phyloP scores from a whole-genome alignment of 2,329 filamentous ascomycete genomes.

The Lecanicillium sp. region DNA sequence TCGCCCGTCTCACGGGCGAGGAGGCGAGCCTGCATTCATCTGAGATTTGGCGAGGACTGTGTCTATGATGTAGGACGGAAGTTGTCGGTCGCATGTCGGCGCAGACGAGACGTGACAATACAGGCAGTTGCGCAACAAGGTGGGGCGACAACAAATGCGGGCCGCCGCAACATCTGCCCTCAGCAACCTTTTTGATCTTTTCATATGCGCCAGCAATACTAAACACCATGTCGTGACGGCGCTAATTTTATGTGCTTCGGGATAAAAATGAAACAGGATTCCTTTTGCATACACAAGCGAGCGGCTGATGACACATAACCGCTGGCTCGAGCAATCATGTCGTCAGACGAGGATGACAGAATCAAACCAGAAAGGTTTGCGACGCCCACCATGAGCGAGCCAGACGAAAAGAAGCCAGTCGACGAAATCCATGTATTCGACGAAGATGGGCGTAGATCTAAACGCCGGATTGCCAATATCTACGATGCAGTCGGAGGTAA shows the following conservation, averaged over 20 bases:
- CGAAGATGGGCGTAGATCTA: slow-evolving; percentile 13
- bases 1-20: slow-evolving; percentile 69
- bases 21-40: slow-evolving; percentile 65
- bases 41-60: slow-evolving; percentile 9
- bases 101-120: too few species aligned
- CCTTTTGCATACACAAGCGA: not conserved
- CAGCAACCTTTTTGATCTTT: too few species aligned
- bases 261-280: not conserved
- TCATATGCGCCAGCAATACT: too few species aligned
- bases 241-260: too few species aligned
- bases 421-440: slow-evolving; percentile 1
- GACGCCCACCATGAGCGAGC: slow-evolving; percentile 8
- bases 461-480: slow-evolving; percentile 41
- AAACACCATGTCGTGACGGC: too few species aligned
- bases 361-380: too few species aligned
- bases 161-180: too few species aligned
- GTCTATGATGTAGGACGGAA: not conserved
- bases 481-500: slow-evolving; percentile 69
- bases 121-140: too few species aligned
- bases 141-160: too few species aligned
- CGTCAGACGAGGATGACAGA: not conserved
- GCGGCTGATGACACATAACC: not conserved
- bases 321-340: not conserved
- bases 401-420: slow-evolving; percentile 4
- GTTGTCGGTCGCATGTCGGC: not conserved